These are phyloP conservation scores for Parsonsia alboflavescens DNA, from an alignment of 257 asterid species.

Conservation along the genomic window DNA sequence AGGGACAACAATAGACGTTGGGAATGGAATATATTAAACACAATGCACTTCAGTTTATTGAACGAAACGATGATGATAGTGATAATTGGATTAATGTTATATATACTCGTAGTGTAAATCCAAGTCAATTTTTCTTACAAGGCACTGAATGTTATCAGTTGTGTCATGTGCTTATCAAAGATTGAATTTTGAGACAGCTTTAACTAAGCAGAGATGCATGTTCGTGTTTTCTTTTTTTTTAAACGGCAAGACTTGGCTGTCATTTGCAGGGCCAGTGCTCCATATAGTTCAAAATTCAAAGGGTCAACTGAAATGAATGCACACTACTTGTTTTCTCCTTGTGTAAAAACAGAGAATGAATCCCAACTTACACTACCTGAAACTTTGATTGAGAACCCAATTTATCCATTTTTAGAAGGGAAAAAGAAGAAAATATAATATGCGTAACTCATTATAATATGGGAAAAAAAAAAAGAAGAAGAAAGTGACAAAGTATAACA, in stretches of 20 bases:
- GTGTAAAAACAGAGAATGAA: not conserved
- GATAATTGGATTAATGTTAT: not conserved
- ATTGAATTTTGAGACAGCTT: no score
- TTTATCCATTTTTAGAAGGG: no score
- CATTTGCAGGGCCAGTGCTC: no score
- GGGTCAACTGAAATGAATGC: not conserved
- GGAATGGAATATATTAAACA: constrained; percentile 26
- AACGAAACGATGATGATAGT: not conserved
- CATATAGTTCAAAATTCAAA: not conserved
- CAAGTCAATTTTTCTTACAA: not conserved
- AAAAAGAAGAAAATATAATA: no score
- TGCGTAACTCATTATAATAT: no score
- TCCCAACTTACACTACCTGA: not conserved
- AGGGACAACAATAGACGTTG: constrained; percentile 43
- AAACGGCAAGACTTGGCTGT: not conserved
- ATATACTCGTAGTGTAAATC: not conserved
- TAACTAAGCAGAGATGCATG: no score
- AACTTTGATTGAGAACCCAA: not conserved
- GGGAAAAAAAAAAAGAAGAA: no score
- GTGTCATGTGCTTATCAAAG: not conserved
- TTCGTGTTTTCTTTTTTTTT: not conserved
- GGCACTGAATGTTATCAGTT: not conserved
- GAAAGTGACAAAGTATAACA: no score
- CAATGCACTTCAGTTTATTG: not conserved
- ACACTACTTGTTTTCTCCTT: not conserved